Evolutionary conservation across 805 yeast species (phyloP).

Genomic region (Kluyveromyces starmeri): DNA sequence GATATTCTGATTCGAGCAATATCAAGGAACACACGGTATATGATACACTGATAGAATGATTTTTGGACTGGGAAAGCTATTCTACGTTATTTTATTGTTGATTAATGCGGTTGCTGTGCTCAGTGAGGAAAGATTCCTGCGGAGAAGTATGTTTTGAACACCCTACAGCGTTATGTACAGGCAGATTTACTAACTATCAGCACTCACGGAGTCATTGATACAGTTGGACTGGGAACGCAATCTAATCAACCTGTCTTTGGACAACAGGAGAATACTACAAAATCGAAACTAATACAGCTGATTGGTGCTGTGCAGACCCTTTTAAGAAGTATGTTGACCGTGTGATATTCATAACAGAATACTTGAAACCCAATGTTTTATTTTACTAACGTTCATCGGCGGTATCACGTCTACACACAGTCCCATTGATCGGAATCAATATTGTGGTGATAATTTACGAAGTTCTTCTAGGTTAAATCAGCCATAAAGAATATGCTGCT

Average conservation of each 20-base stretch:
- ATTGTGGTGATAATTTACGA: slow-evolving; percentile 61
- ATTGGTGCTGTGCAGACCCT: slow-evolving; percentile 70
- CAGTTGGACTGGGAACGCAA: slow-evolving; percentile 39
- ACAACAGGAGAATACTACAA: slow-evolving; percentile 40
- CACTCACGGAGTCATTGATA: neutral
- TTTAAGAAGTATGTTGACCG: slow-evolving; percentile 43
- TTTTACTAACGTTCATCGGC: too few species aligned
- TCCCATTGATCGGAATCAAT: slow-evolving; percentile 65
- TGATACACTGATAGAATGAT: too few species aligned
- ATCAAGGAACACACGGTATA: too few species aligned
- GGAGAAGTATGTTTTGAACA: slow-evolving; percentile 35
- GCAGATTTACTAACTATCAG: neutral
- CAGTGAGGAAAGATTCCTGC: slow-evolving; percentile 71
- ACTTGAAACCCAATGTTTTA: too few species aligned
- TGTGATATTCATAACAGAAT: too few species aligned
- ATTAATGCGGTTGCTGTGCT: slow-evolving; percentile 71
- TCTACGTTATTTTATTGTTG: slow-evolving; percentile 46
- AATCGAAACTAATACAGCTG: slow-evolving; percentile 50
- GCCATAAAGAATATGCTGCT: too few species aligned
- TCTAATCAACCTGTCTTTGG: slow-evolving; percentile 38
- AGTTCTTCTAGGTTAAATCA: slow-evolving; percentile 48
- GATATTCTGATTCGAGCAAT: too few species aligned
- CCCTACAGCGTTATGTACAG: neutral
- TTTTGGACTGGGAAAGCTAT: slow-evolving; percentile 54
- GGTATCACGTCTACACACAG: too few species aligned